Base-by-base conservation (phyloP, 805 yeast genomes). In the Pichia pseudocactophila region DNA sequence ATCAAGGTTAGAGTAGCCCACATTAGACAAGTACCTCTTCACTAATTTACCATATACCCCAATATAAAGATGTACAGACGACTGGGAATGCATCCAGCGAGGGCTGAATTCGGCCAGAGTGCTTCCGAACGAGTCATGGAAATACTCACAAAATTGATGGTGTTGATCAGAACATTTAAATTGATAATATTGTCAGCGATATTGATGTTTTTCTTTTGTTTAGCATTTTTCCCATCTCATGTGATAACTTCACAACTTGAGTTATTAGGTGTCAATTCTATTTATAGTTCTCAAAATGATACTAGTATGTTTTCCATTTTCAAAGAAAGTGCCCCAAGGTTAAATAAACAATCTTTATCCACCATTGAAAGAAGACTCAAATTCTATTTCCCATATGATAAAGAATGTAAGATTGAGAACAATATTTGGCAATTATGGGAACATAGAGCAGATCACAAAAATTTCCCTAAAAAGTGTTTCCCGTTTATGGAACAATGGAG, bases 401-500 rank as follows among this genome's bases (percentile, higher is more conserved):
- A 37, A 13, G 30, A 43, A 2, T 48, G 36, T 3, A 54, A 50
- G 19, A 43, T 58, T n/a, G 64, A 59, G 43, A 54, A 53, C 36
- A 51, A 56, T 38, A 58, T 60, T 26, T 57, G 58, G 58, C 64
- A 60, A 44, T 25, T 60, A 11, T 57, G 59, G 58, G 43, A 44
- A 20, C 38, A 48, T 19, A 44, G 49, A 20, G 41, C 56, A 1
- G 63, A 56, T 35, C 54, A 56, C 41, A 48, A 51, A 36, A 42
- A 41, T 16, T 61, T 62, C 48, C 66, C 66, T 13, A 46, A 46
- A 9, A 52, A 49, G 26, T 59, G 64, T 49, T 56, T 51, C 37
- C 35, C 48, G 25, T 58, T 58, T 47, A 55, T 59, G 42, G 62
- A 60, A 44, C 50, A 64, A 45, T 62, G 66, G 66, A 53, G 60